Conservation (phyloP, 1,139 yeast genomes). For the Pichia sp. region DNA sequence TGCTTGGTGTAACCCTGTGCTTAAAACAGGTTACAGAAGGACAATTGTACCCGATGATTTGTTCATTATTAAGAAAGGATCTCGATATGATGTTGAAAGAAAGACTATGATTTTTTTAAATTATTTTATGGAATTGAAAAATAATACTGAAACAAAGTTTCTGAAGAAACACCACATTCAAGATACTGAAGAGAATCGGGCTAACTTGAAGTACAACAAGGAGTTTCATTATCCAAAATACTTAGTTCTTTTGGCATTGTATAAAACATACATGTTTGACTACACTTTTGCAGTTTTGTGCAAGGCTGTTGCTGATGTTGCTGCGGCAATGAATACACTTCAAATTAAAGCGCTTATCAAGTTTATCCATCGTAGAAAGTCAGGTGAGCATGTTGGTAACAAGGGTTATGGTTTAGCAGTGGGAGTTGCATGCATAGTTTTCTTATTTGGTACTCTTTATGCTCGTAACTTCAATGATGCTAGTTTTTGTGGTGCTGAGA, state of each 20-base stretch:
- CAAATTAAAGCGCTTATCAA: constrained; percentile 47
- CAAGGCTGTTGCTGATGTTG: constrained; percentile 42
- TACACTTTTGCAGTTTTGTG: constrained; percentile 38
- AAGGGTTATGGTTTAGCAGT: constrained; percentile 56
- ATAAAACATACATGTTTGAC: constrained; percentile 49
- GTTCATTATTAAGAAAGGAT: constrained; percentile 43
- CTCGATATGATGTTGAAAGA: constrained; percentile 38
- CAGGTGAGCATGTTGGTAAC: constrained; percentile 27
- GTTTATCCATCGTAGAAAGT: constrained; percentile 37
- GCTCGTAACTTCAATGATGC: constrained; percentile 55
- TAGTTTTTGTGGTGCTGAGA: constrained; percentile 60
- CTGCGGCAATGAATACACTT: constrained; percentile 44
- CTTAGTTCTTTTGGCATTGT: constrained; percentile 39
- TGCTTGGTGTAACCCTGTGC: constrained; percentile 53
- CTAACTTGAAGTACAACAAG: constrained; percentile 18
- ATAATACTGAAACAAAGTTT: constrained; percentile 27
- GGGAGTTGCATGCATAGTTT: constrained; percentile 43
- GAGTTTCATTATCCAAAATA: constrained; percentile 34
- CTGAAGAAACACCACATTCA: constrained; percentile 21
- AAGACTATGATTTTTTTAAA: constrained; percentile 35
- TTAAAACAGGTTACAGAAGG: constrained; percentile 59
- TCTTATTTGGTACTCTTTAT: constrained; percentile 29
- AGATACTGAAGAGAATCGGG: constrained; percentile 22
- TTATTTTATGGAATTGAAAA: constrained; percentile 34
- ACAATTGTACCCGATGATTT: constrained; percentile 60